Evolutionary conservation across 148 eudicot species (phyloP).

Genomic region (Silene uniflora): DNA sequence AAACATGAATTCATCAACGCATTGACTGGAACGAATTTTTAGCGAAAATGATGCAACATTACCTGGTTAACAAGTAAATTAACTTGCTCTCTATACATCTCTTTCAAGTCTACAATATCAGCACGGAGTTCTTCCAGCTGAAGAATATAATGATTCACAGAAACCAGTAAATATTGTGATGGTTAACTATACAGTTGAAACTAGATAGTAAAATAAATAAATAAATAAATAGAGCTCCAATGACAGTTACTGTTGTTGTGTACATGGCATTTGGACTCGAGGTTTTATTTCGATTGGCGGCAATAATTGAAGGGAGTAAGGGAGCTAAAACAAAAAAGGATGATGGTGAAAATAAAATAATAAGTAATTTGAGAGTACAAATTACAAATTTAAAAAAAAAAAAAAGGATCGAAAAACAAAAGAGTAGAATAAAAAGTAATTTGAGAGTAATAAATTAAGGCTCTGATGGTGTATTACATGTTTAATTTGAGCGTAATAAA

Average conservation of each 20-base stretch:
- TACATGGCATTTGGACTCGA: background rate
- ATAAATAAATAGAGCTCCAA: background rate
- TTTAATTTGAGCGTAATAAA: too few species aligned
- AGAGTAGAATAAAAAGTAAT: too few species aligned
- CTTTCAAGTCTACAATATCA: conserved; percentile 92
- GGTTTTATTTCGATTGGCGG: background rate
- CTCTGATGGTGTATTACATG: too few species aligned
- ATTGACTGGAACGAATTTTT: background rate
- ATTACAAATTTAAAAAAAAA: too few species aligned
- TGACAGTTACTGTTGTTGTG: background rate
- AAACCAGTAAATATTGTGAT: background rate
- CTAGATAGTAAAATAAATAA: background rate
- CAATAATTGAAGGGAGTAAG: background rate
- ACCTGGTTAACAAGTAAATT: conserved; percentile 95
- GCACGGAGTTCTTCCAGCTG: conserved; percentile 98
- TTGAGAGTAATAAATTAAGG: too few species aligned
- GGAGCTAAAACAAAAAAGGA: background rate
- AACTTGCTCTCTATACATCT: conserved; percentile 98
- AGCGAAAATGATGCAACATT: conserved; percentile 14
- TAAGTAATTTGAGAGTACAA: too few species aligned
- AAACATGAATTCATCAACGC: background rate
- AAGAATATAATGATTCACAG: conserved; percentile 19
- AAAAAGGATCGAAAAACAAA: too few species aligned
- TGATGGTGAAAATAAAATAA: too few species aligned
- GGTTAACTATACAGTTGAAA: background rate